phyloP scores from a whole-genome alignment of 768 basidiomycete species.

The Mycena latifolia region DNA sequence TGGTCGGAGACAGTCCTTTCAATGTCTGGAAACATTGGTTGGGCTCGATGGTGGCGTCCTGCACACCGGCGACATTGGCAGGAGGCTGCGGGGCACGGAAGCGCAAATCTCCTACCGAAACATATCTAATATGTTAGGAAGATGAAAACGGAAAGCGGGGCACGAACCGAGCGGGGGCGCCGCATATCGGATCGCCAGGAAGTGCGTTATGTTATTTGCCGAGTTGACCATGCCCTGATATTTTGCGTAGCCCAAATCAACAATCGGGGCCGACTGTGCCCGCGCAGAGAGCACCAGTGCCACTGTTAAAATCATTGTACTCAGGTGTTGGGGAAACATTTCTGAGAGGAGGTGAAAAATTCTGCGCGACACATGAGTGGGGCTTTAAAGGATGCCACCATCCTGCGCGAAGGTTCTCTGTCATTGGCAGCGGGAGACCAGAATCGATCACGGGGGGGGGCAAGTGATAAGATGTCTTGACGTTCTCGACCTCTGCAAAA shows the following conservation, averaged over 20 bases:
- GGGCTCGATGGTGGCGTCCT: slow-evolving; percentile 1
- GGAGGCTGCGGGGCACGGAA: slow-evolving; percentile 38
- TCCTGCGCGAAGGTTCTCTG: no score
- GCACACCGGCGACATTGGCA: slow-evolving; percentile 6
- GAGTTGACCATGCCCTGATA: slow-evolving; percentile 58
- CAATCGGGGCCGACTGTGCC: slow-evolving; percentile 36
- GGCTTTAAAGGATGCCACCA: background rate
- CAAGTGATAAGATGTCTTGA: no score
- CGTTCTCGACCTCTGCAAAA: no score
- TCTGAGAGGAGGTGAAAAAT: no score
- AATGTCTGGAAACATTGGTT: slow-evolving; percentile 21
- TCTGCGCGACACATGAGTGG: background rate
- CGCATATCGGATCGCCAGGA: slow-evolving; percentile 63
- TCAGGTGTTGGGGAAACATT: slow-evolving; percentile 8
- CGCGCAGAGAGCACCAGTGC: background rate
- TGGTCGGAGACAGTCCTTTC: slow-evolving; percentile 9
- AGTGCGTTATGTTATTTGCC: slow-evolving; percentile 48
- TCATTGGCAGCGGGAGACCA: no score
- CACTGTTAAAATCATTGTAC: background rate
- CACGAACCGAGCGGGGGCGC: slow-evolving; percentile 59
- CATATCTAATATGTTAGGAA: no score
- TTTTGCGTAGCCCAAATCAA: slow-evolving; percentile 59
- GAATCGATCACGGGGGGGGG: no score
- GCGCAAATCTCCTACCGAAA: slow-evolving; percentile 35
- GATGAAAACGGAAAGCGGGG: no score